Evolutionary conservation across 108 stramenopile species (phyloP).

Genomic region (Licmophora abbreviata): DNA sequence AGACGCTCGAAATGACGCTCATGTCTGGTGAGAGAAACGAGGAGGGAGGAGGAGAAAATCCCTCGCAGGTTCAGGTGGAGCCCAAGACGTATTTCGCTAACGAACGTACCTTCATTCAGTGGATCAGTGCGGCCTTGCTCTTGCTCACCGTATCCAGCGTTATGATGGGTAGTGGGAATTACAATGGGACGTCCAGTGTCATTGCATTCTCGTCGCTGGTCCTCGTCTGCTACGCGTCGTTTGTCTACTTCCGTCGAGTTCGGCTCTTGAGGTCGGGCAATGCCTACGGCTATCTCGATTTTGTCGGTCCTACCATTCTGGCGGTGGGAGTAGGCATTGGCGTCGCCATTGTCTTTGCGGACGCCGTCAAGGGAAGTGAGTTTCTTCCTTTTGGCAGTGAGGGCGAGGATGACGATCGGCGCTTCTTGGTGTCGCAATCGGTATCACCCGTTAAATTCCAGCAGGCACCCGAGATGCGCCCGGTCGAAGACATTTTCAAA

Average conservation of each 20-base stretch:
- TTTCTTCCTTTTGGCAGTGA: too few relatives aligned
- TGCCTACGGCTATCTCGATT: conserved; percentile 19
- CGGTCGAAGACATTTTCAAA: too few relatives aligned
- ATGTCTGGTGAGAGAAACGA: too few relatives aligned
- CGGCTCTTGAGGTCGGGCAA: conserved; percentile 11
- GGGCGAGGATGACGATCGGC: too few relatives aligned
- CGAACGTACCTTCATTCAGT: conserved; percentile 38
- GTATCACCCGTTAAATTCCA: too few relatives aligned
- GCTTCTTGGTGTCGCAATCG: too few relatives aligned
- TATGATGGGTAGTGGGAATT: conserved; percentile 1
- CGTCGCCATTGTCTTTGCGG: too few relatives aligned
- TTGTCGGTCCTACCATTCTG: conserved; percentile 5
- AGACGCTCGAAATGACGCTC: too few relatives aligned
- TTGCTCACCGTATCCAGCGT: conserved; percentile 13
- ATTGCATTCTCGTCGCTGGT: conserved; percentile 1
- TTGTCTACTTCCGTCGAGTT: conserved; percentile 12
- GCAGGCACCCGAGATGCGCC: too few relatives aligned
- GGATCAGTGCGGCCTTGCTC: conserved; percentile 25
- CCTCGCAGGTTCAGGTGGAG: conserved; percentile 27
- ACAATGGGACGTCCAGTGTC: too few relatives aligned
- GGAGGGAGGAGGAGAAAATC: too few relatives aligned
- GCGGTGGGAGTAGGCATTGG: background rate
- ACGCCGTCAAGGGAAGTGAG: too few relatives aligned
- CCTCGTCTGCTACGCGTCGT: conserved; percentile 7
- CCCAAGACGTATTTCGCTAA: conserved; percentile 33